A percentile compares a stretch with the other conserved stretches of the same genome.
These are phyloP conservation scores for Aspergillus quadrilineatus DNA, from an alignment of 2,329 filamentous ascomycete species.

Conservation along the genomic window DNA sequence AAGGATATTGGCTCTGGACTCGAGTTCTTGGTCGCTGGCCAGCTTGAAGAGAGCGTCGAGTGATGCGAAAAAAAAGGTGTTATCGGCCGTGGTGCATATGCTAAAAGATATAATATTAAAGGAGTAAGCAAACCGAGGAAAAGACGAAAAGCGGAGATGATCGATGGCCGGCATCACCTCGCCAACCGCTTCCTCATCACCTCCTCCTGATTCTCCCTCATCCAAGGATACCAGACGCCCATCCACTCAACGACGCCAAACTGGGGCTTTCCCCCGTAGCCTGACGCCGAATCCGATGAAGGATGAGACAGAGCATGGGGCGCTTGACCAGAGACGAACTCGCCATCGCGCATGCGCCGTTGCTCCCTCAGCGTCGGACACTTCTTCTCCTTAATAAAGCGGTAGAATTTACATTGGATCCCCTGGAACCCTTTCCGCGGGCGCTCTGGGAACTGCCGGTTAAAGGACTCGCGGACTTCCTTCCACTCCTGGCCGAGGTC, in stretches of 20 bases:
- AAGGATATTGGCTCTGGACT: not conserved
- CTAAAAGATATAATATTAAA: too few species aligned
- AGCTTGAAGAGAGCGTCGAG: too few species aligned
- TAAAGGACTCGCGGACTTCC: conserved; percentile 45
- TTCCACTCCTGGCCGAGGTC: conserved; percentile 49
- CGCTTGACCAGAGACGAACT: conserved; percentile 30
- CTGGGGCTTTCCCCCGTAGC: conserved; percentile 28
- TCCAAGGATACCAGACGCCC: conserved; percentile 45
- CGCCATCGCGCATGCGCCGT: conserved; percentile 40
- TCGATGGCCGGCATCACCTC: conserved; percentile 6
- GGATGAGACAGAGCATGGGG: not conserved
- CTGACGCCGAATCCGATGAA: not conserved
- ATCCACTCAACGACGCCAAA: conserved; percentile 45
- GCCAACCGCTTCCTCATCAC: conserved; percentile 20
- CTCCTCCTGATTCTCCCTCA: conserved; percentile 35
- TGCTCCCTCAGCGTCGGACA: conserved; percentile 47
- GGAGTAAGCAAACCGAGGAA: conserved; percentile 9
- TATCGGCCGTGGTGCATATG: too few species aligned
- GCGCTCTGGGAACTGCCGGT: conserved; percentile 43
- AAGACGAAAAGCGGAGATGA: not conserved
- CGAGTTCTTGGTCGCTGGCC: too few species aligned
- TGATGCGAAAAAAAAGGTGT: too few species aligned
- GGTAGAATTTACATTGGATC: conserved; percentile 53
- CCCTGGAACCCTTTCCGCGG: conserved; percentile 45
- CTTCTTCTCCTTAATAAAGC: conserved; percentile 47